A percentile compares a stretch with the other conserved stretches of the same genome.
Evolutionary conservation across 2,329 filamentous ascomycete species (phyloP).

Genomic region (Pseudogymnoascus sp.): DNA sequence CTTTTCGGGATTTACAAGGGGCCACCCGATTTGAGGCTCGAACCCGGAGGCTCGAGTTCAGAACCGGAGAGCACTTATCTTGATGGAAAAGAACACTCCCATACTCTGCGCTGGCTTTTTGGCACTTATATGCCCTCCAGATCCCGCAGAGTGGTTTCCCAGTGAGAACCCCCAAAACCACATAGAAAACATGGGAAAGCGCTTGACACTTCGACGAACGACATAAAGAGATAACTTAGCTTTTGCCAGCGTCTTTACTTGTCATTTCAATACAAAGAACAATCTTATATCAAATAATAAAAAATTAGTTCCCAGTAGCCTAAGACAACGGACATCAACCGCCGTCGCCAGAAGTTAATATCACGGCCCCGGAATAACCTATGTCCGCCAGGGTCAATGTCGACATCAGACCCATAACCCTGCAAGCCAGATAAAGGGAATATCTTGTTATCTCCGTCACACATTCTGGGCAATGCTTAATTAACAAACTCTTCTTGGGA

Average conservation of each 20-base stretch:
- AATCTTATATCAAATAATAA: neutral
- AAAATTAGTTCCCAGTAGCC: neutral
- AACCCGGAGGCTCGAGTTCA: neutral
- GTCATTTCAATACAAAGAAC: neutral
- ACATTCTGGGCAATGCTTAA: constrained; percentile 3
- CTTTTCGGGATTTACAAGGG: neutral
- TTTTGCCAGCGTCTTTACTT: neutral
- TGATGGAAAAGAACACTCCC: neutral
- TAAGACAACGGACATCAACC: neutral
- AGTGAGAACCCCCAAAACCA: neutral
- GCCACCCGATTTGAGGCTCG: neutral
- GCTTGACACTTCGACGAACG: neutral
- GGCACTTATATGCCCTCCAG: neutral
- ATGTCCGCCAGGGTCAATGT: neutral
- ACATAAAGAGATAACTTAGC: neutral
- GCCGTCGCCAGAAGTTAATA: neutral
- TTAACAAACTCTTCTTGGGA: neutral
- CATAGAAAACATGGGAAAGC: neutral
- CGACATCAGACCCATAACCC: neutral
- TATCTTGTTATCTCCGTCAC: neutral
- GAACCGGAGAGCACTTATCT: neutral
- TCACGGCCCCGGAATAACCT: neutral
- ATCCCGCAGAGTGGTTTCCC: neutral
- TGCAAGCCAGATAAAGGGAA: neutral
- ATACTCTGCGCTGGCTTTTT: neutral